Base-by-base conservation (phyloP, 2,329 filamentous ascomycete species). In the Colletotrichum zoysiae region DNA sequence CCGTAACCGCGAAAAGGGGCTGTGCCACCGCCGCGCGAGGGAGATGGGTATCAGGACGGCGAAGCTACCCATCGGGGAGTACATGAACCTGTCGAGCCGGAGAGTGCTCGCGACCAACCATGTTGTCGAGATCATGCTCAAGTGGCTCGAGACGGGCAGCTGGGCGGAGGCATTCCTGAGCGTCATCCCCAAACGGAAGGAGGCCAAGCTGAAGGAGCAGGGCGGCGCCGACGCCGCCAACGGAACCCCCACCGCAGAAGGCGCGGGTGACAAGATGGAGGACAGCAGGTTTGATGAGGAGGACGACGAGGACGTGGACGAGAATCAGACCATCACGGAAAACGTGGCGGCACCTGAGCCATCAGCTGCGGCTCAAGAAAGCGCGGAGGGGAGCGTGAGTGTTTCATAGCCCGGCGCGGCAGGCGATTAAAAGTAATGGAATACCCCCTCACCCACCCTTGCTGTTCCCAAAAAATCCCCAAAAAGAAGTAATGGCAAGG, bases 61-160 rank as follows among this genome's bases (percentile, higher is more conserved):
- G 2, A 95, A 94, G 79, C 82, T 99, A 67, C 96, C 96, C 0
- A 98, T 99, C 77, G 94, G 95, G n/a, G 91, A 98, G 74, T 98
- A 94, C 81, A 92, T 99, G 86, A 88, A 94, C 74, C 97, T 99
- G 93, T 88, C 91, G 67, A 95, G 92, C 76, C 90, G 96, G 42
- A 90, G 92, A 76, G 93, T 99, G 5, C 84, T 99, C 69, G 92
- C 95, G 4, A 98, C 95, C 9, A 99, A 98, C 79, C 96, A 99
- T 78, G 96, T 99, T 1, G 89, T 96, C 58, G 95, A 98, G 82
- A 98, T 99, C 74, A 97, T 99, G 94, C 84, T 97, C 57, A 91
- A 90, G 75, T 99, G 95, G 95, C 82, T 99, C 66, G 94, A 98
- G 81, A 90, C 89, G 60, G 93, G 93, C 2, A 93, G 98, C 80